Evolutionary conservation across 805 yeast species (phyloP).

Genomic region (Metschnikowia continentalis): DNA sequence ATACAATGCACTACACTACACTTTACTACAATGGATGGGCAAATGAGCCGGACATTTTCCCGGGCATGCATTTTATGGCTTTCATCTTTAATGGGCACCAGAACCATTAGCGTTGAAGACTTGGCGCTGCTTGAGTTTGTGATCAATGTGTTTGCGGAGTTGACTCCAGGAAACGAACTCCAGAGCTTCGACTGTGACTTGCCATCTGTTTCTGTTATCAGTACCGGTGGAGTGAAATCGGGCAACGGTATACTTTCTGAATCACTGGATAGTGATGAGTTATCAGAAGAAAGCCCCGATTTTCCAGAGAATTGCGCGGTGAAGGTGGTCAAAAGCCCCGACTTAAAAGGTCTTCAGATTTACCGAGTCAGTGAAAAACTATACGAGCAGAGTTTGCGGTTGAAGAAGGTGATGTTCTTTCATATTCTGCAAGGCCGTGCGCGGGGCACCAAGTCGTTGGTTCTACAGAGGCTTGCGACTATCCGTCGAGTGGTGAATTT

Average conservation of each 20-base stretch:
- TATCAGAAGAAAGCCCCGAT: background rate
- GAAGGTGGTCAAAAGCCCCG: background rate
- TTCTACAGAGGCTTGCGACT: slow-evolving; percentile 9
- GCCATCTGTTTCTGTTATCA: slow-evolving; percentile 1
- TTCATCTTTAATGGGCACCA: slow-evolving; percentile 2
- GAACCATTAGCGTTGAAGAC: background rate
- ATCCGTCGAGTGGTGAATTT: slow-evolving; percentile 11
- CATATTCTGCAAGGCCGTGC: slow-evolving; percentile 12
- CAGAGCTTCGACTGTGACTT: background rate
- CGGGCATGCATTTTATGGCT: slow-evolving; percentile 4
- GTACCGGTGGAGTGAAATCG: background rate
- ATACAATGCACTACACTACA: background rate
- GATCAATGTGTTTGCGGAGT: background rate
- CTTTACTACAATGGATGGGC: background rate
- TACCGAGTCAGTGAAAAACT: slow-evolving; percentile 1
- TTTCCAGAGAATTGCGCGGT: background rate
- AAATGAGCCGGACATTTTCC: background rate
- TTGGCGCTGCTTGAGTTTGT: slow-evolving; percentile 4
- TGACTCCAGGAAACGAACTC: slow-evolving; percentile 1
- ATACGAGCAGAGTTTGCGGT: background rate
- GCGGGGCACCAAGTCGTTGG: slow-evolving; percentile 12
- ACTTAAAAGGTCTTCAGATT: background rate
- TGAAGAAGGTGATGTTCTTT: slow-evolving; percentile 5
- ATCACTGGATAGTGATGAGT: too few species aligned
- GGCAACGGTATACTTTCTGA: background rate